Base-by-base conservation (phyloP, 768 basidiomycete genomes). In the Termitomyces heimii region DNA sequence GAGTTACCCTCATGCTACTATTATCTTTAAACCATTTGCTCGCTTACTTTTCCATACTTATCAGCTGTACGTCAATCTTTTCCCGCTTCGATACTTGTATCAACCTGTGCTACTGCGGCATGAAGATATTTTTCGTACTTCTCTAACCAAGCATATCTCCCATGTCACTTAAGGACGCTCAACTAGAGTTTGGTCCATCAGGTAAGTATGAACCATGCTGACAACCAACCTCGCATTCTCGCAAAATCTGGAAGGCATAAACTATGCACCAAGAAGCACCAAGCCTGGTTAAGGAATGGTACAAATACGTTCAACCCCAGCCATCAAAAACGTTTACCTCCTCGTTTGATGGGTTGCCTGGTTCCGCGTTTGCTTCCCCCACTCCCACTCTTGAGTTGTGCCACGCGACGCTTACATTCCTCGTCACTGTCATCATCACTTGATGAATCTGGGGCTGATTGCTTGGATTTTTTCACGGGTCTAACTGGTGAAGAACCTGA, bases 271-370 rank as follows among this genome's bases (percentile, higher is more conserved):
- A 20, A 16, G 29, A 12, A 6, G 26, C n/a, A 22, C 22, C 16
- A n/a, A 40, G 50, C 37, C 22, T 9, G 26, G 16, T 4, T 29
- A 14, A 26, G 14, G n/a, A 29, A 37, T 12, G 8, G 14, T 32
- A 35, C 16, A 6, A 44, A 32, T 16, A 53, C 40, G 28, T 54
- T 43, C 39, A 34, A 54, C 40, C 24, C 22, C 50, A 13, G 10
- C 22, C 31, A 29, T 26, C 77, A 89, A 75, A 89, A 92, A 60
- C 85, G 80, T 68, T 82, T 88, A 31, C 84, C 87, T 35, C 86
- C 86, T 62, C 89, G 81, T 71, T 85, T 90, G 60, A 91, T 75
- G 5, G 89, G 89, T 63, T 92, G 89, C 63, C 83, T 80, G 44
- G 83, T 76, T 40, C 84, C 84, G 54, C 83, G 75, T 59, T 76